These are phyloP conservation scores for Lyophyllum atratum DNA, from an alignment of 768 basidiomycete genomes.

Conservation along the genomic window DNA sequence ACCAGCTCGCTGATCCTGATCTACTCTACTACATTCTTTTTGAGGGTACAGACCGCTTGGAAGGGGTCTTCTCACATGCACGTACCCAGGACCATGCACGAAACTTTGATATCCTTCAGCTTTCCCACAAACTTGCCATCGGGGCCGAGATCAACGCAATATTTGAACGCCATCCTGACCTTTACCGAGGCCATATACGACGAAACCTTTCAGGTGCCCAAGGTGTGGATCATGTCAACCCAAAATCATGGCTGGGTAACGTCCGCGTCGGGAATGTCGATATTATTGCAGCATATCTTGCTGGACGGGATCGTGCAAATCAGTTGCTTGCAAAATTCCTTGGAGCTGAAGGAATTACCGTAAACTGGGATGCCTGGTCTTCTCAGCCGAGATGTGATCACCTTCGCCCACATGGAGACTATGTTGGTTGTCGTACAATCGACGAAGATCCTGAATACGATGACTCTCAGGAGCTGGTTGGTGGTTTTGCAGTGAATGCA, in stretches of 20 bases:
- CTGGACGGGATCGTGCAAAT: background rate
- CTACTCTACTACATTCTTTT: conserved; percentile 18
- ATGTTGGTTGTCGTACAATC: background rate
- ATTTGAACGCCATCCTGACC: conserved; percentile 21
- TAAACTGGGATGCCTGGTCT: background rate
- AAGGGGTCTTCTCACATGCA: conserved; percentile 22
- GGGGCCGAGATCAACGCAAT: conserved; percentile 17
- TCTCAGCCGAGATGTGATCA: background rate
- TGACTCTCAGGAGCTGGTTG: background rate
- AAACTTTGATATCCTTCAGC: conserved; percentile 24
- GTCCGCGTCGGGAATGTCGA: background rate
- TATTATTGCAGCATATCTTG: background rate
- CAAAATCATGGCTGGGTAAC: background rate
- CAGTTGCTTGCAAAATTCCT: background rate
- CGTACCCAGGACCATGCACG: conserved; percentile 22
- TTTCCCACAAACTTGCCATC: conserved; percentile 21
- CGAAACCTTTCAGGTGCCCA: background rate
- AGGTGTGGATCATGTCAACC: background rate
- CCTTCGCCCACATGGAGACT: background rate
- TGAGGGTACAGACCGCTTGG: conserved; percentile 28
- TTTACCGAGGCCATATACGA: conserved; percentile 21
- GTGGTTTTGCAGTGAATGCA: too few relatives aligned
- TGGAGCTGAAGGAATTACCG: background rate
- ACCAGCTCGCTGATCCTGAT: conserved; percentile 18
- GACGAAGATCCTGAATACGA: background rate